phyloP scores from a whole-genome alignment of 768 basidiomycete genomes.

The Kwoniella mangroviensis region DNA sequence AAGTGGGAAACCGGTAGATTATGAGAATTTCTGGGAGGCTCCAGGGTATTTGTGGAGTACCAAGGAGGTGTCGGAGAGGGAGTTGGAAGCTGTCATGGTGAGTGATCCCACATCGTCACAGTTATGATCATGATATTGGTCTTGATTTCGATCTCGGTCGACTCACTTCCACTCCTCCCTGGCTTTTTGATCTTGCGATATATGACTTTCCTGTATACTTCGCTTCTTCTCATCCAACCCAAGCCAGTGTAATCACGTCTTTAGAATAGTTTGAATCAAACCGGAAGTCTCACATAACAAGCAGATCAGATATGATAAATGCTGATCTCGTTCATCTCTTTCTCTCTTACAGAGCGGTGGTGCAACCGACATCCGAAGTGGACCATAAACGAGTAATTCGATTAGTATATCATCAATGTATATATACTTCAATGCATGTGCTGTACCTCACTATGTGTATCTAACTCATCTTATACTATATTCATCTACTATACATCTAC shows the following conservation, averaged over 20 bases:
- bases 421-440: too few species aligned
- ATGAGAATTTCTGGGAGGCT: slow-evolving; percentile 57
- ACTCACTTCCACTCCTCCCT: too few species aligned
- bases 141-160: too few species aligned
- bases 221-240: too few species aligned
- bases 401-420: too few species aligned
- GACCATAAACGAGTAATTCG: slow-evolving; percentile 21
- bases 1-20: slow-evolving; percentile 46
- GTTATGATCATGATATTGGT: neutral
- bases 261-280: too few species aligned
- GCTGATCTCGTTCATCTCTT: neutral
- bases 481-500: neutral
- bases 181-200: too few species aligned
- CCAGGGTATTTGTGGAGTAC: slow-evolving; percentile 50
- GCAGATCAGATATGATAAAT: too few species aligned
- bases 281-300: too few species aligned
- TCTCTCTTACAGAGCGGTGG: slow-evolving; percentile 44
- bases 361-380: slow-evolving; percentile 45
- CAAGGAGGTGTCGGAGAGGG: slow-evolving; percentile 49
- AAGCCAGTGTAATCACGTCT: too few species aligned
- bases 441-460: neutral
- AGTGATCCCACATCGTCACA: slow-evolving; percentile 24
- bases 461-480: neutral
- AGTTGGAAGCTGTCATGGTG: slow-evolving; percentile 58
- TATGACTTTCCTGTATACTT: too few species aligned